phyloP scores from a whole-genome alignment of 345 rosid genomes.

The Pugionium dolabratum region DNA sequence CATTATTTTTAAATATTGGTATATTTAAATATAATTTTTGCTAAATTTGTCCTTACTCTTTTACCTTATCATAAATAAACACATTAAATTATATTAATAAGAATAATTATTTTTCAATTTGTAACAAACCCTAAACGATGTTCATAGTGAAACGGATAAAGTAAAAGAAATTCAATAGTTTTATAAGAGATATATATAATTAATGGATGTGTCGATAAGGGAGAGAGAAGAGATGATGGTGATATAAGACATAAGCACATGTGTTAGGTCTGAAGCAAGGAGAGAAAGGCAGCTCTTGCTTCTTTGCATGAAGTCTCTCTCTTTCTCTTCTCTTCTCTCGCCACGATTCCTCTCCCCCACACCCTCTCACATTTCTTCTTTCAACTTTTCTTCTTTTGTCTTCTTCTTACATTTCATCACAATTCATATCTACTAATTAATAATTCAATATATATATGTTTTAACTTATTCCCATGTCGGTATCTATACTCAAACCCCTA shows the following conservation, averaged over 20 bases:
- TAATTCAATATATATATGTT: not conserved
- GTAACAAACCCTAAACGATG: no score
- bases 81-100: no score
- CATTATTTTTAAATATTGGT: no score
- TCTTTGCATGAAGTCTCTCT: slow-evolving; percentile 43
- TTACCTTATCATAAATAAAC: no score
- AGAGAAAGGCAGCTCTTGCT: slow-evolving; percentile 44
- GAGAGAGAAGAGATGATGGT: slow-evolving; percentile 20
- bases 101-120: no score
- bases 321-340: slow-evolving; percentile 32
- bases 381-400: slow-evolving; percentile 30
- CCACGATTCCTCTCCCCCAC: slow-evolving; percentile 39
- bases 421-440: not conserved
- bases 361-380: slow-evolving; percentile 31
- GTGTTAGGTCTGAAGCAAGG: slow-evolving; percentile 40
- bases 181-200: not conserved
- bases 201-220: slow-evolving; percentile 31
- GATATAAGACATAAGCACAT: slow-evolving; percentile 35
- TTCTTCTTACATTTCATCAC: slow-evolving; percentile 29
- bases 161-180: no score
- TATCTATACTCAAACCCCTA: no score
- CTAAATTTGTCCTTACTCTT: no score
- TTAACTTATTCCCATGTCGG: no score
- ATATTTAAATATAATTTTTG: no score
- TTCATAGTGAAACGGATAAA: no score